Evolutionary conservation across 116 monocot species (phyloP).

Genomic region (Iris pallida): DNA sequence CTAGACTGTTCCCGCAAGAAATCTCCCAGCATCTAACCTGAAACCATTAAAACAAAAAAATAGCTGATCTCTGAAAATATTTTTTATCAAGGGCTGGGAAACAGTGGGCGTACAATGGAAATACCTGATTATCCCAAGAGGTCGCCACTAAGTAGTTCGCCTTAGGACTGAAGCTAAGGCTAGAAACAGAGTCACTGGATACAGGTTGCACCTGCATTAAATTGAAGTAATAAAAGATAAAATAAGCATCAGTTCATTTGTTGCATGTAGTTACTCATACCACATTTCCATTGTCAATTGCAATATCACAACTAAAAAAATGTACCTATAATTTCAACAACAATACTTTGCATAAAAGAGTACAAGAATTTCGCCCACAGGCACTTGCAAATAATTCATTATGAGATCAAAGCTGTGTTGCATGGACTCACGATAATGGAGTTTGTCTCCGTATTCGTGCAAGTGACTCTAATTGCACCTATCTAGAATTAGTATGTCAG

Average conservation of each 20-base stretch:
- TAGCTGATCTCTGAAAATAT: neutral
- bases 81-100: neutral
- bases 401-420: too few relatives aligned
- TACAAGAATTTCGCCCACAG: too few relatives aligned
- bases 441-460: too few relatives aligned
- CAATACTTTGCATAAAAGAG: too few relatives aligned
- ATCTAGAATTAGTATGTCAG: too few relatives aligned
- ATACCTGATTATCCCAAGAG: slow-evolving; percentile 98
- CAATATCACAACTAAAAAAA: too few relatives aligned
- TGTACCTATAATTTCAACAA: too few relatives aligned
- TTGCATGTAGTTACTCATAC: neutral
- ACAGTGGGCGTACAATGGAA: neutral
- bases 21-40: slow-evolving; percentile 98
- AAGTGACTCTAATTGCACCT: too few relatives aligned
- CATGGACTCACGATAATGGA: too few relatives aligned
- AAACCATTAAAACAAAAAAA: neutral
- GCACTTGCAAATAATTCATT: too few relatives aligned
- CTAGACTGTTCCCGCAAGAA: slow-evolving; percentile 52
- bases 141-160: slow-evolving; percentile 81
- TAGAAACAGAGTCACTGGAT: slow-evolving; percentile 79
- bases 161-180: slow-evolving; percentile 91
- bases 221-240: neutral
- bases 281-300: too few relatives aligned
- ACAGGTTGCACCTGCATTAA: slow-evolving; percentile 54
- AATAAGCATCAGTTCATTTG: neutral